Evolutionary conservation across 768 basidiomycete genomes (phyloP).

Genomic region (Termitomyces sp.): DNA sequence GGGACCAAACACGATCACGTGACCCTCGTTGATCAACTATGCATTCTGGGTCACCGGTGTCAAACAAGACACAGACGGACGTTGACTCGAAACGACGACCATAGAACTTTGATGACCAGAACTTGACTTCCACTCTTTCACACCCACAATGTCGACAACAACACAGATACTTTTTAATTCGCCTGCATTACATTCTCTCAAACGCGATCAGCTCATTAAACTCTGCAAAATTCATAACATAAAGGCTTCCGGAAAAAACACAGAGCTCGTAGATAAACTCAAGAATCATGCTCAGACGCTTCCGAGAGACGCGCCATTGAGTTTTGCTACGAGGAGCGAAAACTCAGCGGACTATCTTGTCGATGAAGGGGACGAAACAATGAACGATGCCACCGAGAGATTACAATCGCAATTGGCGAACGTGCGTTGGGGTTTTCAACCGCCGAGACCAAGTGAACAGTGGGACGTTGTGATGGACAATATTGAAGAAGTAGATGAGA

Average conservation of each 20-base stretch:
- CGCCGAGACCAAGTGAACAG: conserved; percentile 68
- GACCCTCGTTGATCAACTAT: background rate
- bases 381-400: conserved; percentile 19
- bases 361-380: conserved; percentile 26
- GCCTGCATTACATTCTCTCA: conserved; percentile 77
- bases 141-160: conserved; percentile 56
- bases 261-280: conserved; percentile 66
- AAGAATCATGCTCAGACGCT: conserved; percentile 65
- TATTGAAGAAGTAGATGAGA: conserved; percentile 65
- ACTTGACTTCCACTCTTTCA: background rate
- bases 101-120: conserved; percentile 5
- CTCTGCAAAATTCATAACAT: conserved; percentile 82
- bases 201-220: conserved; percentile 80
- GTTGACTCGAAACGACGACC: conserved; percentile 3
- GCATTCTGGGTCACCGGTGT: background rate
- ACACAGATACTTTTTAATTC: conserved; percentile 84
- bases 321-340: conserved; percentile 53
- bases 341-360: conserved; percentile 23
- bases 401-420: conserved; percentile 9
- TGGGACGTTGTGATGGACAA: conserved; percentile 89
- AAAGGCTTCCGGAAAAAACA: conserved; percentile 79
- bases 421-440: conserved; percentile 17
- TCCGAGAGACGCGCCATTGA: conserved; percentile 52
- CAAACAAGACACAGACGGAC: background rate
- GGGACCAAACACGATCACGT: conserved; percentile 5